phyloP scores from a whole-genome alignment of 495 filamentous ascomycete species.

The Annulohypoxylon nitens region DNA sequence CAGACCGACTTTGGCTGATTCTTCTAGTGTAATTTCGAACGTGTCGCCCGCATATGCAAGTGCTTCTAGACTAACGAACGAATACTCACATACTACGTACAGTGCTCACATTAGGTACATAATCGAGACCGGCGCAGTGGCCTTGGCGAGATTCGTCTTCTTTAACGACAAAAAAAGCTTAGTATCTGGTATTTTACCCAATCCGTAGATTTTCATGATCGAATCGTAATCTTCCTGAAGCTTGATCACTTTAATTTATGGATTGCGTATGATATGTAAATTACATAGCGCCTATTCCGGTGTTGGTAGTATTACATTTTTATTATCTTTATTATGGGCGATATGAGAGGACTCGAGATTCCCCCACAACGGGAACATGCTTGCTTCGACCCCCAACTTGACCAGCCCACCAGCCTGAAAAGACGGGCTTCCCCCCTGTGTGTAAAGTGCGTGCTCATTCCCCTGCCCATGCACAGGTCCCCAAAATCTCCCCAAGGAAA shows the following conservation, averaged over 20 bases:
- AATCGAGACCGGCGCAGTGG: constrained; percentile 34
- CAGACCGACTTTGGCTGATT: constrained; percentile 35
- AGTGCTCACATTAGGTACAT: background rate
- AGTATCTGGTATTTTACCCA: constrained; percentile 20
- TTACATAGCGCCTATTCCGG: constrained; percentile 2
- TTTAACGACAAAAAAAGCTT: constrained; percentile 25
- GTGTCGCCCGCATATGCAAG: constrained; percentile 35
- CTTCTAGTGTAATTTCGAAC: constrained; percentile 23
- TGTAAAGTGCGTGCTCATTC: constrained; percentile 39
- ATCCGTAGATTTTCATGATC: constrained; percentile 16
- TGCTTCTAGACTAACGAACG: constrained; percentile 25
- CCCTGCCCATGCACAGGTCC: constrained; percentile 44
- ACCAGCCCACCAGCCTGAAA: constrained; percentile 37
- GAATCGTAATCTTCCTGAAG: constrained; percentile 12
- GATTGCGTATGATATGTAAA: constrained; percentile 8
- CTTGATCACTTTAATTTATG: constrained; percentile 20
- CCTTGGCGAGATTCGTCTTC: constrained; percentile 38
- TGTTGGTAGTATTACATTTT: constrained; percentile 13
- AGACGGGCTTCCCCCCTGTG: constrained; percentile 35
- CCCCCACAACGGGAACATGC: constrained; percentile 45
- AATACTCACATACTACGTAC: background rate
- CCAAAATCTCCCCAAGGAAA: constrained; percentile 36
- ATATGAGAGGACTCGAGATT: constrained; percentile 33
- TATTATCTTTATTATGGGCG: constrained; percentile 21
- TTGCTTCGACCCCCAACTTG: constrained; percentile 40